phyloP scores from a whole-genome alignment of 805 yeast genomes.

The Brettanomyces sp. region DNA sequence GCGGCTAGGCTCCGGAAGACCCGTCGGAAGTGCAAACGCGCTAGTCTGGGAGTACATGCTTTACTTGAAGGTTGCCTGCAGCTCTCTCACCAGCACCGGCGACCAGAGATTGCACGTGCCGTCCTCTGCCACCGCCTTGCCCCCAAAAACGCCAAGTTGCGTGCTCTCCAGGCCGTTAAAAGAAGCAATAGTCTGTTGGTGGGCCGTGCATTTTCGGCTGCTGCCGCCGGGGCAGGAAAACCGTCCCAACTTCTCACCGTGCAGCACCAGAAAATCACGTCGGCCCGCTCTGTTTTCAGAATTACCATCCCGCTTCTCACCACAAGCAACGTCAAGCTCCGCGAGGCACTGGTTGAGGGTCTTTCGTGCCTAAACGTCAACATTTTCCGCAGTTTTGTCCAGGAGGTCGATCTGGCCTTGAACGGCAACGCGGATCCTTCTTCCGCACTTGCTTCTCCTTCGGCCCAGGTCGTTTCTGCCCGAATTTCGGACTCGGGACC shows the following conservation, averaged over 20 bases:
- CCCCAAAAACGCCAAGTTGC: background rate
- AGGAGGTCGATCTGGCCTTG: slow-evolving; percentile 49
- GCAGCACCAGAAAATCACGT: slow-evolving; percentile 85
- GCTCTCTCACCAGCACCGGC: slow-evolving; percentile 73
- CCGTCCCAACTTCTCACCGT: slow-evolving; percentile 72
- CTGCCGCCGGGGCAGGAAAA: background rate
- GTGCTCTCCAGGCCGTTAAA: background rate
- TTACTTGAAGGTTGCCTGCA: slow-evolving; percentile 83
- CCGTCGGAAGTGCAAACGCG: slow-evolving; percentile 15
- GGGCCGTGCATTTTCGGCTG: background rate
- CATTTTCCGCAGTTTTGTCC: slow-evolving; percentile 73
- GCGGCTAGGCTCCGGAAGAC: slow-evolving; percentile 38
- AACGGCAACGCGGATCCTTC: slow-evolving; percentile 34
- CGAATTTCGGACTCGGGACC: background rate
- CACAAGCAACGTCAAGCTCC: slow-evolving; percentile 56
- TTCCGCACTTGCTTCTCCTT: background rate
- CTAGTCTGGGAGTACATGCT: slow-evolving; percentile 40
- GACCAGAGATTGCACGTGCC: slow-evolving; percentile 56
- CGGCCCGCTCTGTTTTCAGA: slow-evolving; percentile 81
- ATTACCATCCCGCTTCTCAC: slow-evolving; percentile 78
- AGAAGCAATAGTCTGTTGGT: too few species aligned
- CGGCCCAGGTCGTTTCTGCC: background rate
- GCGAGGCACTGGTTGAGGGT: slow-evolving; percentile 86
- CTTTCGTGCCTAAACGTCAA: slow-evolving; percentile 84
- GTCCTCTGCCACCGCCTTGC: background rate